Evolutionary conservation across 768 basidiomycete genomes (phyloP), one percentile per base, ranked within the genome.

Genomic region (Agaricus subrufescens): DNA sequence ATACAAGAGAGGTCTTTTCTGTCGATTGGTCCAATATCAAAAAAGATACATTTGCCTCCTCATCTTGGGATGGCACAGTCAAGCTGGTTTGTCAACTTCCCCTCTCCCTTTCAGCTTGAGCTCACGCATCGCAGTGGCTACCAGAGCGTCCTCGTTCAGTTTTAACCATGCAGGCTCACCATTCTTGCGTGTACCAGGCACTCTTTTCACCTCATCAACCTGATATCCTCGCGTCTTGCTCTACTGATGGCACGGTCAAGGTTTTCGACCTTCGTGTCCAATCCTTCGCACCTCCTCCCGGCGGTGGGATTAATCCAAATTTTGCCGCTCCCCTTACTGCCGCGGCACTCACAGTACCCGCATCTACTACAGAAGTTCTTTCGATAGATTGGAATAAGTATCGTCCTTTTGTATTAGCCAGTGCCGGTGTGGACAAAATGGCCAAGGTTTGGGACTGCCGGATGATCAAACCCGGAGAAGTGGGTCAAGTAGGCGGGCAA

Each of bases 21-120:
- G 84, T 98, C 4, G 92, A 98, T 69, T 98, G 96, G 95, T 94
- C 89, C 59, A 98, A 97, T 71, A 69, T 95, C 59, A 85, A 87
- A 63, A 97, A 96, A 67, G 89, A 93, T 60, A 81, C 82, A 0
- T 95, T 97, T 67, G 82, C 80, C 8, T 94, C 94, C 10, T 82
- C 91, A 26, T 91, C 88, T 11, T 98, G 95, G 95, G 96, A 98
- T 65, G 93, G 92, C 27, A 81, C 78, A 12, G 80, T 95, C 42
- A 98, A 97, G 73, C 64, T 97, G 47, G 95, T 94, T 60, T 46
- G 90, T 76, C 4, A 4, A 44, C 26, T 46, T 26, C n/a, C 31
- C 8, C n/a, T 12, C 25, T 52, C 25, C 31, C 29, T 31, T 23
- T 43, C 11, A 46, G 53, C 38, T 19, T 23, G 29, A 27, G 7